Conservation (phyloP, 441 rosid species). For the Syzygium syzygioides region DNA sequence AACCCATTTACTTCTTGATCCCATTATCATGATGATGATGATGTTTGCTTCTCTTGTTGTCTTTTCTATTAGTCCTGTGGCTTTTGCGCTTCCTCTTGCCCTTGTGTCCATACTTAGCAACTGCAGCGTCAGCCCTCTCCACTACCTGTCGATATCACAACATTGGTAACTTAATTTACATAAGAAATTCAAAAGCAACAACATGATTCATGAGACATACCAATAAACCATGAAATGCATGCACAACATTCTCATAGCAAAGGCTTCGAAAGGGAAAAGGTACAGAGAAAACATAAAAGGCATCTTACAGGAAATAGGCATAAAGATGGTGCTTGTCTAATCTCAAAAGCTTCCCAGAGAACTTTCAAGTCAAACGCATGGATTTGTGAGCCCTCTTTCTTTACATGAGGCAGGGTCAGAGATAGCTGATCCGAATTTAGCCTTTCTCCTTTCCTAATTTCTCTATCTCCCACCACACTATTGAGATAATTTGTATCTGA, state of each 20-base stretch:
- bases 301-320: not conserved
- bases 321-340: not conserved
- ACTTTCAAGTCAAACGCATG: not conserved
- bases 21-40: not conserved
- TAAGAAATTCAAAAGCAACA: not conserved
- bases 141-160: not conserved
- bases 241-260: not conserved
- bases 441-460: not conserved
- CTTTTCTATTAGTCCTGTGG: not conserved
- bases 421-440: not conserved
- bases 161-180: not conserved
- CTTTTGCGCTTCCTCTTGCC: not conserved
- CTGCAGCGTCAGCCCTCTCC: not conserved
- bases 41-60: not conserved
- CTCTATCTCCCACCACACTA: not conserved
- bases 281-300: not conserved
- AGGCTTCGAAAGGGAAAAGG: not conserved
- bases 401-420: not conserved
- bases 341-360: constrained; percentile 1
- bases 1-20: not conserved
- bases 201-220: not conserved
- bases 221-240: not conserved
- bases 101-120: not conserved
- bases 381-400: not conserved
- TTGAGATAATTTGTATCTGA: not conserved